Evolutionary conservation across 1,284 basidiomycete genomes (phyloP).

Genomic region (Apiotrichum porosum): DNA sequence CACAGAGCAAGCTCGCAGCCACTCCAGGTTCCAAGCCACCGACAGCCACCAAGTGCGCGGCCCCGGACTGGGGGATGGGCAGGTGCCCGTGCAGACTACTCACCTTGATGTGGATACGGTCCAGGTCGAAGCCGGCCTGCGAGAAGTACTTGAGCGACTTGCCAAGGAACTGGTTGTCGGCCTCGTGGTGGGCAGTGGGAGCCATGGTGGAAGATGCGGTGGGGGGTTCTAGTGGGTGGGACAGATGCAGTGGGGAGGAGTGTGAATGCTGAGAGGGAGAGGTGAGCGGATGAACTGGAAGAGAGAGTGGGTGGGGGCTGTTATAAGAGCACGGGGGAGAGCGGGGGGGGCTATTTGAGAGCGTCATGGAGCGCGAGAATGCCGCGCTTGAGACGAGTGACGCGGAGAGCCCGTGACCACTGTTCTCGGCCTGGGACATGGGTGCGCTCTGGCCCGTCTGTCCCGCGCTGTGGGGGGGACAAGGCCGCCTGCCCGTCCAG

Average conservation of each 20-base stretch:
- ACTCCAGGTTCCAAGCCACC: too few relatives aligned
- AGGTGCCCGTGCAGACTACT: too few relatives aligned
- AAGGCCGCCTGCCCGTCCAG: too few relatives aligned
- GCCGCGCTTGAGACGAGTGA: too few relatives aligned
- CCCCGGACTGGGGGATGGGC: too few relatives aligned
- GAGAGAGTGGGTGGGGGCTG: not conserved
- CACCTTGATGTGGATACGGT: conserved; percentile 50
- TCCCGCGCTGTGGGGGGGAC: too few relatives aligned
- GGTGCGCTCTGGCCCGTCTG: too few relatives aligned
- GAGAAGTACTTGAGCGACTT: conserved; percentile 96
- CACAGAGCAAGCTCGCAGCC: not conserved
- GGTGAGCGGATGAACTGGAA: not conserved
- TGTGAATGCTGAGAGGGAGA: not conserved
- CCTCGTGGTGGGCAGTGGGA: conserved; percentile 30
- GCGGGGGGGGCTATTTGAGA: not conserved
- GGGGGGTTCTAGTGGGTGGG: not conserved
- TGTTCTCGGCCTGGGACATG: too few relatives aligned
- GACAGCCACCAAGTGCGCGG: too few relatives aligned
- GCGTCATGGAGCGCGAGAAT: too few relatives aligned
- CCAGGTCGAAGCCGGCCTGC: conserved; percentile 96
- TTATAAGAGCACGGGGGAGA: not conserved
- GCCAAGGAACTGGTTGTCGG: conserved; percentile 60
- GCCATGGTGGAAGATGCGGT: conserved; percentile 24
- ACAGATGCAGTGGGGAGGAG: not conserved
- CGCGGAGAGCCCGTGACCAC: too few relatives aligned